Base-by-base conservation (phyloP, 345 rosid species). In the Barbarea vulgaris region DNA sequence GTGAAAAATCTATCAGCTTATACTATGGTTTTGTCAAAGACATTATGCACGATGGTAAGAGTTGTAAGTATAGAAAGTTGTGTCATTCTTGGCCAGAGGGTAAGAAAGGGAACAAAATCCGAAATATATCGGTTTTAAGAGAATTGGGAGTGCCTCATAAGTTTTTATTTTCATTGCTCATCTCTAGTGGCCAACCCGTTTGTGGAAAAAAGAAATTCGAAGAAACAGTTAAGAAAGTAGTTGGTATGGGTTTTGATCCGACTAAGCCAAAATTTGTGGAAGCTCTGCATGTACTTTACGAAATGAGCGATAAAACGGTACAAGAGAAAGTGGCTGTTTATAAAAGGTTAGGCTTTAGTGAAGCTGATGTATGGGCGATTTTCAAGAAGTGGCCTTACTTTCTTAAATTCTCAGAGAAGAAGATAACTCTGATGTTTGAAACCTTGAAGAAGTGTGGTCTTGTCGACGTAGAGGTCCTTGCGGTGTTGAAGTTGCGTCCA, bases 241-340 rank as follows among this genome's bases (percentile, higher is more conserved):
- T 57, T 4, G 54, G 62, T 25, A 50, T 81, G 74, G 86, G 88
- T 53, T 85, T 83, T 48, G 59, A 82, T 62, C 81, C 87, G 8
- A 12, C 57, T 0, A 75, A 52, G 28, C 6, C 34, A 0, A 42
- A 9, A 6, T 83, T 83, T 59, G 75, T 69, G 25, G 33, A 39
- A 3, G 88, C 87, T 25, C 3, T 85, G 13, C 55, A 22, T 1
- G 68, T 64, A 0, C 7, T 79, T 6, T 44, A 7, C 30, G 28
- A 30, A 17, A 55, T 71, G 63, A 63, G 44, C 3, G 9, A 63
- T 2, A 37, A 42, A 18, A 77, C 76, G 9, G 60, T 77, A 59
- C 75, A 81, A 11, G 41, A 18, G 4, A 81, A 79, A 39, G 65
- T 70, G 3, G 50, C 46, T 17, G 76, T 61, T 1, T 77, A 70